Conservation (phyloP, 148 eudicot genomes). For the Silene latifolia region DNA sequence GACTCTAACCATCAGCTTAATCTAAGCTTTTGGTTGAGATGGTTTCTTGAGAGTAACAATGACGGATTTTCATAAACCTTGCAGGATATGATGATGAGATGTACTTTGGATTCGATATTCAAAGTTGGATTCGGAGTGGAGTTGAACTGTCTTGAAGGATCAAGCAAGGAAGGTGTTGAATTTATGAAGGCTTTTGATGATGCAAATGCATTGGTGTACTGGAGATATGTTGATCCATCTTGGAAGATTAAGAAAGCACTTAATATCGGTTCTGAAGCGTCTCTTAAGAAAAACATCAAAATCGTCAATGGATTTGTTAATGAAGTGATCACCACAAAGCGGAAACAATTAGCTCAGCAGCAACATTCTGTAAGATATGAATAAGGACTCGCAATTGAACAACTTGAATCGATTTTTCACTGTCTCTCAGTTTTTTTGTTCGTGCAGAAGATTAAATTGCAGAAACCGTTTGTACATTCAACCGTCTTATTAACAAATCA, state of each 20-base stretch:
- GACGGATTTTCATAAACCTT: too few relatives aligned
- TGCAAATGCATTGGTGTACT: slow-evolving; percentile 44
- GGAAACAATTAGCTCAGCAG: slow-evolving; percentile 28
- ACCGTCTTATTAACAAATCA: neutral
- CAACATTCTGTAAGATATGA: slow-evolving; percentile 12
- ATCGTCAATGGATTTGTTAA: slow-evolving; percentile 50
- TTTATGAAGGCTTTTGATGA: slow-evolving; percentile 81
- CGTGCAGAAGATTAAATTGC: too few relatives aligned
- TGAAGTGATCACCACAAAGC: slow-evolving; percentile 43
- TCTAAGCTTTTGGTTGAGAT: too few relatives aligned
- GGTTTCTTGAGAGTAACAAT: too few relatives aligned
- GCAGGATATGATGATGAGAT: slow-evolving; percentile 74
- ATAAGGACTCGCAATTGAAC: neutral
- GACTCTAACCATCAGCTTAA: too few relatives aligned
- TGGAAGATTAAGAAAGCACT: slow-evolving; percentile 62
- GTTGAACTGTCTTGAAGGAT: slow-evolving; percentile 61
- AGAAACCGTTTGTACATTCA: neutral
- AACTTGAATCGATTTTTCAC: neutral
- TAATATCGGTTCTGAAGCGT: slow-evolving; percentile 58
- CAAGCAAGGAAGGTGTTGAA: slow-evolving; percentile 43
- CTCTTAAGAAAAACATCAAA: slow-evolving; percentile 49
- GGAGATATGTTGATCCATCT: slow-evolving; percentile 57
- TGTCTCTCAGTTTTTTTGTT: too few relatives aligned
- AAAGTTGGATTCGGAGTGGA: slow-evolving; percentile 86
- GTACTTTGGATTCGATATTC: slow-evolving; percentile 62